phyloP scores from a whole-genome alignment of 1,284 basidiomycete species.

The Puccinia hordei region DNA sequence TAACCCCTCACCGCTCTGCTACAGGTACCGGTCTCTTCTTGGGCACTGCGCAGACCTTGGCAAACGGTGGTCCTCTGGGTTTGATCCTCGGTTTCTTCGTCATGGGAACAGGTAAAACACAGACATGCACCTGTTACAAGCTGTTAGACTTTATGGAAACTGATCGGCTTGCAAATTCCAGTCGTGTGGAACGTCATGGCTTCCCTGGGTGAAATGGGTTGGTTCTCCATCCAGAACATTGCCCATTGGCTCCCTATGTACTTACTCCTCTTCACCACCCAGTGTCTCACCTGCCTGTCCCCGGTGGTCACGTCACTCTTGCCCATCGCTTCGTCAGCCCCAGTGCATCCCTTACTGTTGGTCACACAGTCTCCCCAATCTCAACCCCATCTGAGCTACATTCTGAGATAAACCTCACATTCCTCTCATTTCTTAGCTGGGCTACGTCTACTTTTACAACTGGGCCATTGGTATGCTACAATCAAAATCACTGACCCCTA shows the following conservation, averaged over 20 bases:
- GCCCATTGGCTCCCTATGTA: slow-evolving; percentile 56
- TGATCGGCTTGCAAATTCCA: no score
- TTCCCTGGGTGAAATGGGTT: slow-evolving; percentile 62
- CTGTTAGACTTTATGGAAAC: no score
- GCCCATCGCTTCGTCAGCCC: slow-evolving; percentile 78
- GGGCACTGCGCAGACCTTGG: slow-evolving; percentile 59
- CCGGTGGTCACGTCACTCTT: slow-evolving; percentile 75
- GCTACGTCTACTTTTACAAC: slow-evolving; percentile 59
- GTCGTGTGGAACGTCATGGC: slow-evolving; percentile 57
- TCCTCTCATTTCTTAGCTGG: slow-evolving; percentile 11
- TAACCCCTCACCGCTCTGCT: no score
- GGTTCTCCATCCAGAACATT: slow-evolving; percentile 62
- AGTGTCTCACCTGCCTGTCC: slow-evolving; percentile 59
- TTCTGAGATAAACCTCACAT: not conserved
- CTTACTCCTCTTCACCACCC: slow-evolving; percentile 53
- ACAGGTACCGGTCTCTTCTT: slow-evolving; percentile 57
- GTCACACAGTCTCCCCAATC: slow-evolving; percentile 9
- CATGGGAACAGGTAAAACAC: slow-evolving; percentile 50
- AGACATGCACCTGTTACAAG: no score
- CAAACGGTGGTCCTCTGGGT: slow-evolving; percentile 62
- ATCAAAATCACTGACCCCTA: not conserved
- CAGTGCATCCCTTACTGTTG: slow-evolving; percentile 65
- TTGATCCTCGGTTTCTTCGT: slow-evolving; percentile 59
- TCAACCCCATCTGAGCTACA: not conserved
- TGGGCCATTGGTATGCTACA: slow-evolving; percentile 44